A percentile compares a stretch with the other conserved stretches of the same genome.
Conservation (phyloP, 2,329 filamentous ascomycete species). For the Fusarium sp. region DNA sequence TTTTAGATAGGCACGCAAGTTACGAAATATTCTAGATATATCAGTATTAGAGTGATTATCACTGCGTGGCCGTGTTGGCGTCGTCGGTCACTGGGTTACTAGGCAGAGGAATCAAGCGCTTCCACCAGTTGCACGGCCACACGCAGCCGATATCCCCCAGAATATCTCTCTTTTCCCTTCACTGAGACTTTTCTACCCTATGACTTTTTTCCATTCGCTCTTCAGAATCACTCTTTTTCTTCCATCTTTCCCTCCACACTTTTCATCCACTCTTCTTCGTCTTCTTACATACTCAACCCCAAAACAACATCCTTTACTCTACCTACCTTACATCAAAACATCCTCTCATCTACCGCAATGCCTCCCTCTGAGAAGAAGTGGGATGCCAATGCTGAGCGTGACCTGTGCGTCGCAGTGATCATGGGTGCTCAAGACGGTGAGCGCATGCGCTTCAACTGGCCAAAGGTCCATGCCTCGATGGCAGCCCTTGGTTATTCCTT, state of each 20-base stretch:
- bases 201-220: background rate
- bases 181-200: no score
- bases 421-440: constrained; percentile 40
- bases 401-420: constrained; percentile 51
- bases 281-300: background rate
- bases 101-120: background rate
- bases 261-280: background rate
- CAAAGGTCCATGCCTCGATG: constrained; percentile 46
- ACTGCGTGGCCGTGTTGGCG: background rate
- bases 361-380: constrained; percentile 49
- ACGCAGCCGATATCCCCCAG: background rate
- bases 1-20: background rate
- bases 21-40: background rate
- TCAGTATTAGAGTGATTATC: background rate
- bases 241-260: background rate
- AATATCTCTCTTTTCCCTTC: background rate
- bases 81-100: background rate
- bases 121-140: background rate
- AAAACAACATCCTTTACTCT: background rate
- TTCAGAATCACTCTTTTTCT: background rate
- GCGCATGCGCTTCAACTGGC: constrained; percentile 47
- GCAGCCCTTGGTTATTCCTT: constrained; percentile 47
- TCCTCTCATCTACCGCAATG: constrained; percentile 29
- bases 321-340: background rate
- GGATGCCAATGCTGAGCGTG: constrained; percentile 49